Conservation (phyloP, 2,329 filamentous ascomycete genomes). For the Geoglossum cookeanum region DNA sequence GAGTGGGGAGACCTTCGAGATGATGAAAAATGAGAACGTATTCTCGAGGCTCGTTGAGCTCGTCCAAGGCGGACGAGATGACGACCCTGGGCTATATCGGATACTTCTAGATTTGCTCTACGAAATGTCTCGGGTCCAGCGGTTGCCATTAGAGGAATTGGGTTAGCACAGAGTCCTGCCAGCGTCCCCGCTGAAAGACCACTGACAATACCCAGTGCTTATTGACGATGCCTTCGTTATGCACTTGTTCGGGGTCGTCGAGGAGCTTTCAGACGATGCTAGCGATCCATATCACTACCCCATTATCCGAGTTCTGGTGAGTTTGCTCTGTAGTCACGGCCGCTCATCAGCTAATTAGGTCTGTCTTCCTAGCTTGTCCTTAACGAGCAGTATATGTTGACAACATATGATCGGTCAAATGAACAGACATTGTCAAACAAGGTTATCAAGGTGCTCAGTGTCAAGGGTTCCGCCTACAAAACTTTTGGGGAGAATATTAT, state of each 20-base stretch:
- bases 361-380: slow-evolving; percentile 52
- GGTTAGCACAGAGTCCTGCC: slow-evolving; percentile 28
- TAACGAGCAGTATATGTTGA: slow-evolving; percentile 96
- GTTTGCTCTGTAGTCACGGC: slow-evolving; percentile 15
- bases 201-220: slow-evolving; percentile 22
- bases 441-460: slow-evolving; percentile 76
- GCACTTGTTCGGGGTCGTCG: slow-evolving; percentile 72
- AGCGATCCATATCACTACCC: slow-evolving; percentile 92
- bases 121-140: slow-evolving; percentile 89
- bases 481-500: slow-evolving; percentile 98
- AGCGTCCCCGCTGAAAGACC: not conserved
- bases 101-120: slow-evolving; percentile 77
- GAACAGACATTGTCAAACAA: slow-evolving; percentile 59
- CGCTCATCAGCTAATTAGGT: slow-evolving; percentile 9
- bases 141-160: slow-evolving; percentile 57
- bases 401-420: slow-evolving; percentile 31
- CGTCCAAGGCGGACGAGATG: slow-evolving; percentile 42
- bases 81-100: slow-evolving; percentile 55
- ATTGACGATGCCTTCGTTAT: slow-evolving; percentile 63
- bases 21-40: slow-evolving; percentile 72
- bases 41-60: slow-evolving; percentile 73
- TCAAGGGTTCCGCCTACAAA: slow-evolving; percentile 63
- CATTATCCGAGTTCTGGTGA: slow-evolving; percentile 76
- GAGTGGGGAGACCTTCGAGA: slow-evolving; percentile 60
- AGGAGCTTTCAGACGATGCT: slow-evolving; percentile 67